These are phyloP conservation scores for Venturia oleaginea DNA, from an alignment of 2,329 filamentous ascomycete genomes.

Conservation along the genomic window DNA sequence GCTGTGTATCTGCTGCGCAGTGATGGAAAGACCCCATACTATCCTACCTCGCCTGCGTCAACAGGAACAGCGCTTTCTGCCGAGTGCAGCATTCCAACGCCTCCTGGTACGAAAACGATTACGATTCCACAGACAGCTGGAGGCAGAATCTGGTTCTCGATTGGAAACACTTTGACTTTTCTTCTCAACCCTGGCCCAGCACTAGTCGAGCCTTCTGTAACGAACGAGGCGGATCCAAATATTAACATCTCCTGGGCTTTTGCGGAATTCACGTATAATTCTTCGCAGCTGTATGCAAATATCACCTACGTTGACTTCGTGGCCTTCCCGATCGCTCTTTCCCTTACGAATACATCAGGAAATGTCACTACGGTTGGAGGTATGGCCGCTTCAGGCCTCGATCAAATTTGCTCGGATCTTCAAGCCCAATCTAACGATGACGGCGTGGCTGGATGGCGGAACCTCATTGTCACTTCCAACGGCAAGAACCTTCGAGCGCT, in stretches of 20 bases:
- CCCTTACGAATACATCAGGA: constrained; percentile 29
- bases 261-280: constrained; percentile 40
- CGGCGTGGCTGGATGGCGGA: constrained; percentile 49
- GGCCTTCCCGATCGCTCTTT: constrained; percentile 39
- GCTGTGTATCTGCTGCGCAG: constrained; percentile 53
- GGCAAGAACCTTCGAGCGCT: constrained; percentile 33
- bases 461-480: constrained; percentile 40
- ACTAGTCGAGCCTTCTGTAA: constrained; percentile 65
- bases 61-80: constrained; percentile 43
- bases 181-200: constrained; percentile 62
- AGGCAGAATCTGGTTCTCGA: constrained; percentile 63
- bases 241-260: constrained; percentile 37
- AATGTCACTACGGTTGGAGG: constrained; percentile 43
- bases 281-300: constrained; percentile 39
- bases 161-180: constrained; percentile 54
- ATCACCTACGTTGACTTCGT: constrained; percentile 73
- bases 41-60: constrained; percentile 48
- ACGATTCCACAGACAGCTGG: constrained; percentile 63
- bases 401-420: constrained; percentile 45
- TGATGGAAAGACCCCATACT: constrained; percentile 58
- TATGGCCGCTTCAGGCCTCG: constrained; percentile 48
- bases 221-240: constrained; percentile 48
- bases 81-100: constrained; percentile 54
- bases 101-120: constrained; percentile 50
- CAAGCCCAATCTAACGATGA: constrained; percentile 47